These are phyloP conservation scores for Fusarium sp. DNA, from an alignment of 2,329 filamentous ascomycete species.

Conservation along the genomic window DNA sequence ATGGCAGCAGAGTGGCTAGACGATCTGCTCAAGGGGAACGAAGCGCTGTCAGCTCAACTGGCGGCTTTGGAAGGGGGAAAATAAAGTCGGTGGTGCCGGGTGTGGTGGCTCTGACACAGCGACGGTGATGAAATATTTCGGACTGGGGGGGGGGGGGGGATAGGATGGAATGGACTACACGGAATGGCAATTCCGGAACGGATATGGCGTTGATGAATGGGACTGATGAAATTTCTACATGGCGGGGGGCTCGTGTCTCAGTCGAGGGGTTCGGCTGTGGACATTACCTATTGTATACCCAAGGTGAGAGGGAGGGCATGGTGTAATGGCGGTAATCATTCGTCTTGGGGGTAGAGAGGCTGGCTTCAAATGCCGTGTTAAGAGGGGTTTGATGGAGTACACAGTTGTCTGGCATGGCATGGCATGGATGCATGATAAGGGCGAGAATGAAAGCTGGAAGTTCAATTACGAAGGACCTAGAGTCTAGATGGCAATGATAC, in stretches of 20 bases:
- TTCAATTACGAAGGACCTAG: conserved; percentile 11
- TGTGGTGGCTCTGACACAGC: conserved; percentile 7
- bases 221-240: conserved; percentile 9
- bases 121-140: conserved; percentile 27
- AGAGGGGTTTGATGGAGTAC: not conserved
- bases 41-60: conserved; percentile 66
- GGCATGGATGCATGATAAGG: conserved; percentile 21
- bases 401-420: not conserved
- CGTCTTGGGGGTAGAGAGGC: conserved; percentile 21
- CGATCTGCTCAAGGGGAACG: conserved; percentile 76
- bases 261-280: conserved; percentile 18
- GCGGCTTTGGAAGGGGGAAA: conserved; percentile 50
- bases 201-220: conserved; percentile 39
- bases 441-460: conserved; percentile 37
- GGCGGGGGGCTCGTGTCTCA: conserved; percentile 12
- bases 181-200: conserved; percentile 24
- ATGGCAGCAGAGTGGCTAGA: conserved; percentile 85
- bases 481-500: conserved; percentile 5
- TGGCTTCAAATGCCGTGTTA: conserved; percentile 16
- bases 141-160: conserved; percentile 12
- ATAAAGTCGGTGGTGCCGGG: conserved; percentile 11
- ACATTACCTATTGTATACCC: conserved; percentile 33
- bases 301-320: conserved; percentile 13
- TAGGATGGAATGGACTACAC: conserved; percentile 6
- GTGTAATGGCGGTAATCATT: conserved; percentile 32